Evolutionary conservation across 352 stramenopile species (phyloP).

Genomic region (Pythium phragmiticola): DNA sequence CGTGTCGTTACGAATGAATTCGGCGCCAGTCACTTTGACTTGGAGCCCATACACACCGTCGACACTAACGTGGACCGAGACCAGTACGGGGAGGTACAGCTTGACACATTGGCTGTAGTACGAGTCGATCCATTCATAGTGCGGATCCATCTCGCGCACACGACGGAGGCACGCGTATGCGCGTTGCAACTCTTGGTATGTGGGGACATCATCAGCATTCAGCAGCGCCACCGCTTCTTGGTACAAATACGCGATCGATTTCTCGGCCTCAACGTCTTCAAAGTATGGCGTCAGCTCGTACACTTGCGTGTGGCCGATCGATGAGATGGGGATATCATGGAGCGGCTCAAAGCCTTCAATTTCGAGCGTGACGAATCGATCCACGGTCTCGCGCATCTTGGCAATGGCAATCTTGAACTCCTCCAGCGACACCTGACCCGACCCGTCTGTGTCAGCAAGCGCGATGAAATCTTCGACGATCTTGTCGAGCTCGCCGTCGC

Average conservation of each 20-base stretch:
- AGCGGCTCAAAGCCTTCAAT: constrained; percentile 72
- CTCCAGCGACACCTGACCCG: constrained; percentile 80
- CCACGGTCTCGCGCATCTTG: constrained; percentile 64
- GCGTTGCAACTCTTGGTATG: constrained; percentile 55
- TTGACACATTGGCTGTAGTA: constrained; percentile 72
- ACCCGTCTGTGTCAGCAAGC: constrained; percentile 75
- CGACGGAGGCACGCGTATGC: constrained; percentile 75
- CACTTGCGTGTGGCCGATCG: constrained; percentile 71
- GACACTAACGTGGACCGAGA: constrained; percentile 67
- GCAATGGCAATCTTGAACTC: constrained; percentile 85
- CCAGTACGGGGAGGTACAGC: constrained; percentile 65
- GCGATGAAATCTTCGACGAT: constrained; percentile 77
- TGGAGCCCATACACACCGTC: constrained; percentile 77
- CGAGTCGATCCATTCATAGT: constrained; percentile 85
- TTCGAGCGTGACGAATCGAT: constrained; percentile 75
- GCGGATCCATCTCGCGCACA: constrained; percentile 63
- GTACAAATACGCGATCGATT: constrained; percentile 67
- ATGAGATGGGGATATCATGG: constrained; percentile 63
- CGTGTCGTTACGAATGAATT: constrained; percentile 79
- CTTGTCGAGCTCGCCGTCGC: constrained; percentile 56
- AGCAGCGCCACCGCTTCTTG: constrained; percentile 62
- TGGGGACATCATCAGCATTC: constrained; percentile 61
- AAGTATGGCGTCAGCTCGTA: constrained; percentile 76
- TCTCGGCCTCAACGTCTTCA: constrained; percentile 69
- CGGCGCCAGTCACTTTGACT: constrained; percentile 69